Base-by-base conservation (phyloP, 176 grass and related monocot genomes). In the Echinochloa phyllopogon region DNA sequence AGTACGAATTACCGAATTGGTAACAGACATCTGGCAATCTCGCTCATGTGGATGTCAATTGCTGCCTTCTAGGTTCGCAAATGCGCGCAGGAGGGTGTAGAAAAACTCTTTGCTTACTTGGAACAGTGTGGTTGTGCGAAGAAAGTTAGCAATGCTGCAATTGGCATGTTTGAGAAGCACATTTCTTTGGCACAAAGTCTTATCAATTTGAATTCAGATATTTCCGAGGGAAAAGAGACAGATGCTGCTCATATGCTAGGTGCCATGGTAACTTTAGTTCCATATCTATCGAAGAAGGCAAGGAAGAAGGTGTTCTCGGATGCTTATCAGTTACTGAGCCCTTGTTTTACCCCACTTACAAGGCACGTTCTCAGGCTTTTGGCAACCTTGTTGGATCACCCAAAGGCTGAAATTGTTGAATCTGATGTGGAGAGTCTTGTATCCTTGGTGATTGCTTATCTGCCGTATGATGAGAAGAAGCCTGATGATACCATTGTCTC, bases 121-220 rank as follows among this genome's bases (percentile, higher is more conserved):
- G 87, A 87, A 60, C 76, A 52, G 53, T 87, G 77, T 55, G 72
- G 69, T 4, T 85, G 75, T 84, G 81, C 74, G 49, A 98, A 92
- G 85, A 94, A 90, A 84, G 89, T 83, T 50, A 88, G 93, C 66
- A 78, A 77, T 77, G 18, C 79, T 82, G 82, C 94, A 20, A 60
- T 87, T 53, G 78, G 47, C 83, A 78, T 94, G 79, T 98, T 93
- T 82, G 83, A 89, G 61, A 98, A 94, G 27, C 87, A 98, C 83
- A 92, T 95, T 75, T 75, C 80, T 33, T 83, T 57, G 2, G 77
- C 80, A 4, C 72, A 56, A 83, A 75, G 73, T 69, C 82, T 87
- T 67, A 41, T 25, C 61, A 36, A 80, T 86, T 45, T 48, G 69
- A 82, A 89, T 78, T n/a, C 70, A 43, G 85, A 78, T 63, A 27